These are phyloP conservation scores for Cinnamomum micranthum DNA, from an alignment of 164 flowering plant species.

Conservation along the genomic window DNA sequence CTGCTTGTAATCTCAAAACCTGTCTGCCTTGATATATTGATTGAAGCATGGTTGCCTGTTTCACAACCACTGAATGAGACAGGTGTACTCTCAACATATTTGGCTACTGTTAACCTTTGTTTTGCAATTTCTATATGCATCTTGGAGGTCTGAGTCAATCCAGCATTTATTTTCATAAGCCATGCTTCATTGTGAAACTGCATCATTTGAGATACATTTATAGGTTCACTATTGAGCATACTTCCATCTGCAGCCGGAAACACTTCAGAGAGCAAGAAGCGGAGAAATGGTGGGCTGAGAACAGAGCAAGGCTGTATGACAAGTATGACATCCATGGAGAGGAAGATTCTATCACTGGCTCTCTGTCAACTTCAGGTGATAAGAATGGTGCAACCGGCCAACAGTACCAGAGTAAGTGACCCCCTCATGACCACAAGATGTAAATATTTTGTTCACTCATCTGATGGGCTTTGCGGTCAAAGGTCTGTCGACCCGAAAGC, in stretches of 20 bases:
- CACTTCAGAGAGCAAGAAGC: conserved; percentile 73
- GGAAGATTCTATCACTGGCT: conserved; percentile 7
- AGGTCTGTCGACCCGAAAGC: not conserved
- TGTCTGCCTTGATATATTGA: too few relatives aligned
- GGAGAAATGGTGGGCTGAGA: conserved; percentile 85
- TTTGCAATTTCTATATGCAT: not conserved
- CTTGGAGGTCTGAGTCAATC: not conserved
- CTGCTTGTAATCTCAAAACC: too few relatives aligned
- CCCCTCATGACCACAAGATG: conserved; percentile 11
- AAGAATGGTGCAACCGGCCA: conserved; percentile 4
- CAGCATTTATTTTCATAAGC: not conserved
- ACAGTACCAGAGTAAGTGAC: conserved; percentile 1
- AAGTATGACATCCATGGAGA: conserved; percentile 36
- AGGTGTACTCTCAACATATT: not conserved
- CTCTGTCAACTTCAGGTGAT: conserved; percentile 8
- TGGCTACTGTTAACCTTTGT: not conserved
- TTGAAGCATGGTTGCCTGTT: not conserved
- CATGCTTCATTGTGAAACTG: not conserved
- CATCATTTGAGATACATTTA: not conserved
- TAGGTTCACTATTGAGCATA: not conserved
- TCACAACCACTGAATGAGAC: not conserved
- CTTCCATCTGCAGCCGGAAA: conserved; percentile 47
- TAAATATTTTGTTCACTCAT: conserved; percentile 13
- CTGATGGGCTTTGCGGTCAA: not conserved
- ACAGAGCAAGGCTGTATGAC: conserved; percentile 52